Base-by-base conservation (phyloP, 768 basidiomycete species). In the Atractiella rhizophila region DNA sequence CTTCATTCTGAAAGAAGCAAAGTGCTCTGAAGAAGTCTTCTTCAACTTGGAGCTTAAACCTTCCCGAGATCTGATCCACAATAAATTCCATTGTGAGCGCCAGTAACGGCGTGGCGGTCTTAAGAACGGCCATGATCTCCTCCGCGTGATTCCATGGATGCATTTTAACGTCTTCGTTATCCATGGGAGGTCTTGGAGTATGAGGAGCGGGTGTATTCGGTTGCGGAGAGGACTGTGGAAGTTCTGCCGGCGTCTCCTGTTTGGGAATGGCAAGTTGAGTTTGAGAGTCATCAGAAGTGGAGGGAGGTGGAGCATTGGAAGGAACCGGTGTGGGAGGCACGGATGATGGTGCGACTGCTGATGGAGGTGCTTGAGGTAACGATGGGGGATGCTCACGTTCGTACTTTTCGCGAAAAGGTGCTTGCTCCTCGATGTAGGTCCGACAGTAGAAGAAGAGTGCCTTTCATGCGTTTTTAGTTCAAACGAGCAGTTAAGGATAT, bases 41-140 rank as follows among this genome's bases (percentile, higher is more conserved):
- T 44, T 99, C 91, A 2, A 72, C 68, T 1, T 69, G 66, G 2
- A 77, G 70, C 57, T 91, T 88, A 63, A 94, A 88, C 38, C 83
- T 70, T 44, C 73, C 69, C 18, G 72, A 67, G 48, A 98, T 77
- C 59, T 94, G 85, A 49, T 99, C 91, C 4, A 86, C 77, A 68
- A 94, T 77, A 13, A 82, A 86, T 62, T 99, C 91, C 66, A 99
- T 66, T 42, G 83, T 91, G 18, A 96, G 64, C 24, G 88, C 80
- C 27, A 98, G 68, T 6, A 99, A 67, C 0, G 91, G 91, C 66
- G 86, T 91, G 0, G 81, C 75, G 0, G 88, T 91, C 62, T 98
- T 96, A 52, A 96, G 65, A 28, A 81, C 73, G 55, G 85, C 76
- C 30, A 85, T 70, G 43, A 96, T 71, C 54, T 96, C 91, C 18